Percentiles rank a stretch among this genome's conserved stretches.
Evolutionary conservation across 768 basidiomycete species (phyloP).

Genomic region (Termitomyces sp.): DNA sequence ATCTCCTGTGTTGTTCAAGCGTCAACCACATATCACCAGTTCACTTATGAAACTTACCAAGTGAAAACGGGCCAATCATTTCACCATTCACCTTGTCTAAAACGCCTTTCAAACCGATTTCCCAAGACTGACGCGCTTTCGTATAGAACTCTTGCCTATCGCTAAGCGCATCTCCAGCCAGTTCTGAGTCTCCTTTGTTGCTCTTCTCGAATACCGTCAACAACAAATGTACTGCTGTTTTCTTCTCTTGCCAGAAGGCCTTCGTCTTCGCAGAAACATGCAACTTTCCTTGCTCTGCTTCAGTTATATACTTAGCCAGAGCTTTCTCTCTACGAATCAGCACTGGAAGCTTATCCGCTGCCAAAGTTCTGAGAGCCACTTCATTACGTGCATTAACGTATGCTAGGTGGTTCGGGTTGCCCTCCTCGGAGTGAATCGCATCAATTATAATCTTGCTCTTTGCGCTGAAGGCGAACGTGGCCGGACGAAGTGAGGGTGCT

Average conservation of each 20-base stretch:
- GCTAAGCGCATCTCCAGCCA: constrained; percentile 32
- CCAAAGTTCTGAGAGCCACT: constrained; percentile 43
- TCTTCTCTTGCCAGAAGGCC: constrained; percentile 56
- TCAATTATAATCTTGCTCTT: constrained; percentile 47
- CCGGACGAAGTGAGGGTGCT: constrained; percentile 72
- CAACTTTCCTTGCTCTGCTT: constrained; percentile 42
- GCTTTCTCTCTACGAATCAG: constrained; percentile 44
- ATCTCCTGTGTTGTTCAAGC: constrained; percentile 48
- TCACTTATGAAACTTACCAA: constrained; percentile 41
- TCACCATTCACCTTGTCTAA: constrained; percentile 47
- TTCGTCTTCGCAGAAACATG: constrained; percentile 59
- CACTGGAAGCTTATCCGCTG: constrained; percentile 32
- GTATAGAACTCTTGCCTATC: constrained; percentile 46
- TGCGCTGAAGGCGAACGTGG: constrained; percentile 68
- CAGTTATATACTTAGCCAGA: constrained; percentile 43
- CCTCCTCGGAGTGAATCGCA: constrained; percentile 56
- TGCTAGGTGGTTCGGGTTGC: constrained; percentile 56
- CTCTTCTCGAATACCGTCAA: constrained; percentile 43
- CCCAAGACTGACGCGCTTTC: constrained; percentile 49
- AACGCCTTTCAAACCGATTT: constrained; percentile 37
- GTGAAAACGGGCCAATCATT: constrained; percentile 56
- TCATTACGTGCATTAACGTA: constrained; percentile 56
- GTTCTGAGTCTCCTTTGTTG: constrained; percentile 29
- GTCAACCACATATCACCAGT: constrained; percentile 34
- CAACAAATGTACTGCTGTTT: constrained; percentile 35